A percentile compares a stretch with the other conserved stretches of the same genome.
Conservation (phyloP, 2,329 filamentous ascomycete genomes). For the Colletotrichum sp. region DNA sequence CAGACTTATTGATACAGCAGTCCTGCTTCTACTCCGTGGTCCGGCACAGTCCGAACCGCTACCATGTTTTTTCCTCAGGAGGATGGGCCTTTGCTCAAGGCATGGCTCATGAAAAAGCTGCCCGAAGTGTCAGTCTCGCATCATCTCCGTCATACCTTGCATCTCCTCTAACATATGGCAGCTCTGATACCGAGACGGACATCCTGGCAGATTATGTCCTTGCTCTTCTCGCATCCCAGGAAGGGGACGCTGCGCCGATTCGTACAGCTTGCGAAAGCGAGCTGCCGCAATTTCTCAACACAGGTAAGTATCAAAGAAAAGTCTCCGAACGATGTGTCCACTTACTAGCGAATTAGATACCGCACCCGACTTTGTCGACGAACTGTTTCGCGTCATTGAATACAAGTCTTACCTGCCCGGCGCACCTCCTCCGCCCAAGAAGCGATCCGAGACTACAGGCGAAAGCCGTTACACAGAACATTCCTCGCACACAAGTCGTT, state of each 20-base stretch:
- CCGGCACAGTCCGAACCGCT: not conserved
- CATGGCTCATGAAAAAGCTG: slow-evolving; percentile 71
- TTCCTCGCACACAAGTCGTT: slow-evolving; percentile 17
- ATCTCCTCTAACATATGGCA: slow-evolving; percentile 34
- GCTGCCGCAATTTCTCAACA: slow-evolving; percentile 77
- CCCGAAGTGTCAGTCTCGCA: slow-evolving; percentile 20
- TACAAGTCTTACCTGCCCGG: slow-evolving; percentile 67
- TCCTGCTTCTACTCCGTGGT: not conserved
- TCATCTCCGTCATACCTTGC: not conserved
- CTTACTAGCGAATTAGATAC: not conserved
- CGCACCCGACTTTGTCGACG: slow-evolving; percentile 51
- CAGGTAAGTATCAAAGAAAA: slow-evolving; percentile 51
- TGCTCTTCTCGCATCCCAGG: slow-evolving; percentile 70
- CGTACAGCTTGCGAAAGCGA: slow-evolving; percentile 73
- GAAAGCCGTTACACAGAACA: slow-evolving; percentile 13
- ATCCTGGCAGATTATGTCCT: slow-evolving; percentile 87
- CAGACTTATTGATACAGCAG: slow-evolving; percentile 12
- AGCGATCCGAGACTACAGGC: slow-evolving; percentile 18
- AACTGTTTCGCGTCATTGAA: slow-evolving; percentile 71
- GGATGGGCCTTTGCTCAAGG: slow-evolving; percentile 69
- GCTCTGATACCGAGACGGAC: slow-evolving; percentile 80
- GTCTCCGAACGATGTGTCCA: not conserved
- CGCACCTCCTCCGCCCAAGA: slow-evolving; percentile 45
- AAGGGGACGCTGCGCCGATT: slow-evolving; percentile 69
- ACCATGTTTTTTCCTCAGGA: slow-evolving; percentile 68